Percentiles rank a stretch among this genome's conserved stretches.
phyloP scores from a whole-genome alignment of 768 basidiomycete genomes.

The Scleroderma citrinum region DNA sequence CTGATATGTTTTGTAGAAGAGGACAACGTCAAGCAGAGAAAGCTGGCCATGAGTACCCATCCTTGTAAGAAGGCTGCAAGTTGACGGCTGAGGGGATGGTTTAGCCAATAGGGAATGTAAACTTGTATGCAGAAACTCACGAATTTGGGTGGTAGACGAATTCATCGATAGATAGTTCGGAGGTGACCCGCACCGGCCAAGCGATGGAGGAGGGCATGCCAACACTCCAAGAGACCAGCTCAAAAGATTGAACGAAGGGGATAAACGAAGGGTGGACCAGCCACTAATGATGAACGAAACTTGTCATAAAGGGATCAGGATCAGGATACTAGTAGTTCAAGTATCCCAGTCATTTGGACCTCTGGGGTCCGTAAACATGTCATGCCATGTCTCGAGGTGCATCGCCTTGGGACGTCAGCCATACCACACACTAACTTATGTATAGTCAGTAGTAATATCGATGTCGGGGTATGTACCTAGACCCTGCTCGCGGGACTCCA shows the following conservation, averaged over 20 bases:
- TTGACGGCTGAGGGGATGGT: constrained; percentile 25
- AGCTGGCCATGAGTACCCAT: constrained; percentile 33
- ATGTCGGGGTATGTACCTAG: too few species aligned
- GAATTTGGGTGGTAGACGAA: constrained; percentile 30
- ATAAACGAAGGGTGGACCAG: constrained; percentile 6
- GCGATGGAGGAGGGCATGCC: constrained; percentile 4
- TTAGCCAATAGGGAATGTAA: not conserved
- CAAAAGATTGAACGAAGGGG: constrained; percentile 4
- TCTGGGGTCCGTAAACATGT: not conserved
- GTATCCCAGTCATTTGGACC: not conserved
- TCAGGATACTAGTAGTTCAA: constrained; percentile 1
- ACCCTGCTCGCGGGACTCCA: too few species aligned
- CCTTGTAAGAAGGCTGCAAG: constrained; percentile 37
- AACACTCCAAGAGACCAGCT: constrained; percentile 19
- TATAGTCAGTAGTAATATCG: too few species aligned
- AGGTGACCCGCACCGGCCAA: not conserved
- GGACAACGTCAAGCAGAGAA: constrained; percentile 21
- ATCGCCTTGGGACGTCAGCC: not conserved
- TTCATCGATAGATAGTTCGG: constrained; percentile 12
- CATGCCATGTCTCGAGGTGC: not conserved
- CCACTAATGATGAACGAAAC: constrained; percentile 3
- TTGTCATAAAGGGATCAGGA: constrained; percentile 4
- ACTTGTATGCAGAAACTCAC: constrained; percentile 15
- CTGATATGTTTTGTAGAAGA: not conserved
- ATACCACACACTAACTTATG: too few species aligned